Evolutionary conservation across 306 rosid species (phyloP).

Genomic region (Mimosa pudica): DNA sequence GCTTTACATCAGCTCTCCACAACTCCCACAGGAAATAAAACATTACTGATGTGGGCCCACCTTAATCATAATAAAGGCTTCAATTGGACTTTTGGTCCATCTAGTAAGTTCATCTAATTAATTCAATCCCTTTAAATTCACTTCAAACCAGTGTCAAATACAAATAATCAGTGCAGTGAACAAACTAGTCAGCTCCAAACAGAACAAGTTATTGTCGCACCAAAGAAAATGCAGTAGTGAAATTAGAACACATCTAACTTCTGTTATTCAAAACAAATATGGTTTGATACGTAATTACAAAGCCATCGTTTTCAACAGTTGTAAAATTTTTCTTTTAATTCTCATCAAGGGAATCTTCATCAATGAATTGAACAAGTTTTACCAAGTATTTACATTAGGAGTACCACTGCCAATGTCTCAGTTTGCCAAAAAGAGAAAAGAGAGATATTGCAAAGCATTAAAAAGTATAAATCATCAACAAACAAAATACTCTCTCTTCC

Average conservation of each 20-base stretch:
- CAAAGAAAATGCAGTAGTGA: neutral
- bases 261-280: neutral
- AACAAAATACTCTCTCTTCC: neutral
- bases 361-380: neutral
- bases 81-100: neutral
- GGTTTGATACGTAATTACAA: neutral
- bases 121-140: conserved; percentile 1
- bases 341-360: neutral
- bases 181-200: conserved; percentile 3
- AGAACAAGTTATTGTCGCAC: neutral
- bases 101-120: neutral
- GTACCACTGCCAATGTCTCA: neutral
- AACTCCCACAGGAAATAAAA: conserved; percentile 11
- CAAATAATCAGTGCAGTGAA: neutral
- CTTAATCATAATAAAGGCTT: neutral
- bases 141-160: neutral
- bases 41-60: conserved; percentile 20
- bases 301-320: neutral
- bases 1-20: neutral
- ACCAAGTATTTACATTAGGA: neutral
- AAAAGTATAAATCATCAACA: conserved; percentile 15
- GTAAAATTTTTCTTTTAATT: neutral
- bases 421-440: conserved; percentile 20
- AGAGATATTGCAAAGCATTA: conserved; percentile 8
- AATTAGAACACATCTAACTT: neutral